Evolutionary conservation across 768 basidiomycete species (phyloP).

Genomic region (Rhodotorula paludigena): DNA sequence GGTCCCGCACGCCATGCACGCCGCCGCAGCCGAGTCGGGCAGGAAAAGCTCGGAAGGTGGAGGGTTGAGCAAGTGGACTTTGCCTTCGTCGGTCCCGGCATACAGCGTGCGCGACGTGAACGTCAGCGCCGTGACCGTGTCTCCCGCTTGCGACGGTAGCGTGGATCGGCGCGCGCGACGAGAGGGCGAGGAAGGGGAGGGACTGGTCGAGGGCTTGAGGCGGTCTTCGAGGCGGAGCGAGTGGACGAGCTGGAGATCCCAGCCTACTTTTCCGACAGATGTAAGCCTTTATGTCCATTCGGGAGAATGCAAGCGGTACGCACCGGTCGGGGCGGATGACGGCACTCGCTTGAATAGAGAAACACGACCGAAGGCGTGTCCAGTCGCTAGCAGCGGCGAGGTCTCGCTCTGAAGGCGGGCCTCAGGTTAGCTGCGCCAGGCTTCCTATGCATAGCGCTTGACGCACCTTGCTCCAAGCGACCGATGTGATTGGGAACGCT

Average conservation of each 20-base stretch:
- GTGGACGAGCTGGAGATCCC: not conserved
- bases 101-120: conserved; percentile 6
- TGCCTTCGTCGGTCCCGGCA: not conserved
- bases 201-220: not conserved
- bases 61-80: not conserved
- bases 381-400: not conserved
- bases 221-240: conserved; percentile 2
- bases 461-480: conserved; percentile 4
- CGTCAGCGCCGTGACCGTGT: not conserved
- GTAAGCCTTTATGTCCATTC: not conserved
- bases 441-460: not conserved
- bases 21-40: not conserved
- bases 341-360: not conserved
- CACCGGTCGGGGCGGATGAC: not conserved
- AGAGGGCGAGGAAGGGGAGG: not conserved
- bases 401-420: not conserved
- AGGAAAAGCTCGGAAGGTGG: not conserved
- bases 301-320: not conserved
- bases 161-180: not conserved
- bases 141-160: not conserved
- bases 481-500: not conserved
- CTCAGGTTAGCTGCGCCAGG: not conserved
- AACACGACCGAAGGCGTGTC: not conserved
- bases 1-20: conserved; percentile 5
- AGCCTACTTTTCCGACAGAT: not conserved